Evolutionary conservation across 768 basidiomycete species (phyloP).

Genomic region (Rhodotorula graminis): DNA sequence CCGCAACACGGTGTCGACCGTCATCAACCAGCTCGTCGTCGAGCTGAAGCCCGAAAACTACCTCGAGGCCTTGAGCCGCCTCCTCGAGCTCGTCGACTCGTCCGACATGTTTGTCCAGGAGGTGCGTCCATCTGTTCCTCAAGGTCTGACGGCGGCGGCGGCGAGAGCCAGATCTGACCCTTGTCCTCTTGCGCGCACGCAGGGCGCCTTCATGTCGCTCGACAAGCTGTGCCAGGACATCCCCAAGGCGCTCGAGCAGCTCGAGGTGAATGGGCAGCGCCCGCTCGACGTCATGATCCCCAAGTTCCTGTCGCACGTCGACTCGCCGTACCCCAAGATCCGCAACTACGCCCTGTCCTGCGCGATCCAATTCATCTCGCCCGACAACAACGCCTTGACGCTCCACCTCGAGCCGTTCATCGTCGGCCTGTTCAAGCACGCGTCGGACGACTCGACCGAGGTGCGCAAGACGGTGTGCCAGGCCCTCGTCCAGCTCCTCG

Average conservation of each 20-base stretch:
- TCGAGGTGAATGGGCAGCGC: constrained; percentile 85
- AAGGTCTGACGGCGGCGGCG: not conserved
- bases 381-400: constrained; percentile 64
- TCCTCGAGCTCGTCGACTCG: constrained; percentile 74
- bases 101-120: constrained; percentile 72
- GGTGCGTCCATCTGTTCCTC: constrained; percentile 54
- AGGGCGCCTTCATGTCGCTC: constrained; percentile 90
- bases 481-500: constrained; percentile 85
- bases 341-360: constrained; percentile 89
- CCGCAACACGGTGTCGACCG: constrained; percentile 87
- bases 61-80: constrained; percentile 85
- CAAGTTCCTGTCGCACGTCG: constrained; percentile 82
- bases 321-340: constrained; percentile 81
- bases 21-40: constrained; percentile 81
- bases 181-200: not conserved
- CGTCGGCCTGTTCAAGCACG: constrained; percentile 85
- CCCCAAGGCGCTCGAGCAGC: constrained; percentile 79
- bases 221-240: constrained; percentile 97
- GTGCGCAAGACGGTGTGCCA: constrained; percentile 95
- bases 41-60: constrained; percentile 85
- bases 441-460: constrained; percentile 86
- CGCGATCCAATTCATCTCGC: constrained; percentile 82
- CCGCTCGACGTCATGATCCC: constrained; percentile 96
- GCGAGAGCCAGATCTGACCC: too few species aligned
- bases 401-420: constrained; percentile 91